Evolutionary conservation across 768 basidiomycete species (phyloP).

Genomic region (Russula olivacea): DNA sequence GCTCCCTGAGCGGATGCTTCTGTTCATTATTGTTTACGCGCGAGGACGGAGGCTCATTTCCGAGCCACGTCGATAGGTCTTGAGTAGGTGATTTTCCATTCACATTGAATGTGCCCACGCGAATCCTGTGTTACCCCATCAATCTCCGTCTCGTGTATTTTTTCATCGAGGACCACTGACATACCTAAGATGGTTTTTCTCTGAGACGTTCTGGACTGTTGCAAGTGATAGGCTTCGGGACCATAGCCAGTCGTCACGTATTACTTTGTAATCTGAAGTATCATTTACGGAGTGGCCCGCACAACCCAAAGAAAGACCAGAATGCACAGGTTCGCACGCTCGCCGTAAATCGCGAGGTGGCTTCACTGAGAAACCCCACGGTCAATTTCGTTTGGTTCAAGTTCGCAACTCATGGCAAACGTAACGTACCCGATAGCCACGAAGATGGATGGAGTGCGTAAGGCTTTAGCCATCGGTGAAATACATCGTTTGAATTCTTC

Average conservation of each 20-base stretch:
- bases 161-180: conserved; percentile 15
- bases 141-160: not conserved
- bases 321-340: conserved; percentile 42
- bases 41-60: conserved; percentile 25
- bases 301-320: conserved; percentile 50
- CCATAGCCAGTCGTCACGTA: conserved; percentile 60
- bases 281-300: conserved; percentile 65
- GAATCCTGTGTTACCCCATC: conserved; percentile 41
- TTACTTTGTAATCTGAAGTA: conserved; percentile 45
- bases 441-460: conserved; percentile 17
- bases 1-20: too few relatives aligned
- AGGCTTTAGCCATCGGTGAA: conserved; percentile 20
- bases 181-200: conserved; percentile 18
- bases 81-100: conserved; percentile 72
- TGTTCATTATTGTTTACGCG: not conserved
- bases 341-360: conserved; percentile 52
- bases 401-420: not conserved
- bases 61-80: conserved; percentile 63
- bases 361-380: conserved; percentile 1
- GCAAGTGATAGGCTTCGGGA: conserved; percentile 18
- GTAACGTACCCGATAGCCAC: conserved; percentile 21
- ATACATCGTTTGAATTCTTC: not conserved
- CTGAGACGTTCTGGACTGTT: conserved; percentile 11
- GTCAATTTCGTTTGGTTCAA: not conserved
- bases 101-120: conserved; percentile 80